A percentile compares a stretch with the other conserved stretches of the same genome.
Conservation (phyloP, 2,329 filamentous ascomycete species). For the Xylogone sp. region DNA sequence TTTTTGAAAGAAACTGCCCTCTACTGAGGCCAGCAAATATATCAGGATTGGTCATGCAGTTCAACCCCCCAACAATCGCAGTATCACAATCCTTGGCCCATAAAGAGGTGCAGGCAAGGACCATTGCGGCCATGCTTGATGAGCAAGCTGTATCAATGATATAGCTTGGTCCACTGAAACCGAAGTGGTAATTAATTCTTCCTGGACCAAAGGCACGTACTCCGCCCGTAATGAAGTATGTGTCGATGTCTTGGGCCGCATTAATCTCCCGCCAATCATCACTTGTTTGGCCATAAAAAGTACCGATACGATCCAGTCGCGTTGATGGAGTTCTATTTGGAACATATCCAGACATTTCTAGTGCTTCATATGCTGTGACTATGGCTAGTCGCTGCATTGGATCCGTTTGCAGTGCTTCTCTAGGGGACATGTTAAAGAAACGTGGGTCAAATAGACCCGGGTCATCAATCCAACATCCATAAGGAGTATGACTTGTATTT, state of each 20-base stretch:
- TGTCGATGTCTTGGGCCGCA: conserved; percentile 26
- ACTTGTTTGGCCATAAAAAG: conserved; percentile 28
- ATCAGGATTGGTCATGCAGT: conserved; percentile 25
- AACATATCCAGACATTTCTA: conserved; percentile 78
- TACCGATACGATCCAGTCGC: conserved; percentile 37
- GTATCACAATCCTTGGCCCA: conserved; percentile 27
- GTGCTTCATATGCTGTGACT: conserved; percentile 73
- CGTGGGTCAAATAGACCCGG: conserved; percentile 76
- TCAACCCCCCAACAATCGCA: conserved; percentile 26
- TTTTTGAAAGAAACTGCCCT: conserved; percentile 28
- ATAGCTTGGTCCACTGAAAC: conserved; percentile 37
- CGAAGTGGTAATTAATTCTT: conserved; percentile 37
- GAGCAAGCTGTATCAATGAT: conserved; percentile 39
- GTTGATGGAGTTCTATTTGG: conserved; percentile 26
- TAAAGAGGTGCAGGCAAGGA: conserved; percentile 25
- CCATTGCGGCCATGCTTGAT: conserved; percentile 32
- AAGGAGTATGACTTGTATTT: conserved; percentile 75
- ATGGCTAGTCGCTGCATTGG: conserved; percentile 76
- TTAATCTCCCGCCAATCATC: conserved; percentile 30
- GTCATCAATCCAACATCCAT: conserved; percentile 68
- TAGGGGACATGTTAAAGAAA: conserved; percentile 85
- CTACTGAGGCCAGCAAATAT: conserved; percentile 26
- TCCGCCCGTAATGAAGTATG: conserved; percentile 28
- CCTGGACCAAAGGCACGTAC: conserved; percentile 29
- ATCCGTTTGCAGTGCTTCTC: conserved; percentile 76